These are phyloP conservation scores for Simplicillium aogashimaense DNA, from an alignment of 2,329 filamentous ascomycete species.

Conservation along the genomic window DNA sequence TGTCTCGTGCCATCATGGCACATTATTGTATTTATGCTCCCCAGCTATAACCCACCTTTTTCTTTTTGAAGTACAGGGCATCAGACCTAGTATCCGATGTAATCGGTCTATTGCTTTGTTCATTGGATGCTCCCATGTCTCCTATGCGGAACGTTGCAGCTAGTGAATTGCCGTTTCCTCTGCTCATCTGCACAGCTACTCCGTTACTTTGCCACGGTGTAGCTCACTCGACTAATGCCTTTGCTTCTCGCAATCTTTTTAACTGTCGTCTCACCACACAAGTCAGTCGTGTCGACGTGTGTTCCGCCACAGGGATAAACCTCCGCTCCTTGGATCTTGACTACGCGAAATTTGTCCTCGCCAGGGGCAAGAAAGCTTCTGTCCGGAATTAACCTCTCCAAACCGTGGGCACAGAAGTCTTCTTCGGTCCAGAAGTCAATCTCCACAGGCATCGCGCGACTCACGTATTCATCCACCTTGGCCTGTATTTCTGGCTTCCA, in stretches of 20 bases:
- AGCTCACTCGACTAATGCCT: constrained; percentile 51
- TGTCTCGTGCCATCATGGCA: no score
- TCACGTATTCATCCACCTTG: constrained; percentile 48
- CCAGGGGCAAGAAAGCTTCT: constrained; percentile 30
- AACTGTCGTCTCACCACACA: constrained; percentile 51
- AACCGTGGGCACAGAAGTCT: constrained; percentile 43
- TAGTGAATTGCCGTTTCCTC: background rate
- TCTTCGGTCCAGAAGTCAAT: constrained; percentile 60
- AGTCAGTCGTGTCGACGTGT: constrained; percentile 52
- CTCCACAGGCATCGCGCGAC: constrained; percentile 44
- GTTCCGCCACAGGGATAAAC: constrained; percentile 69
- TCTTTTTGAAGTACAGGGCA: background rate
- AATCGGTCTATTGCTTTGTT: no score
- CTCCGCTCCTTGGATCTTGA: constrained; percentile 58
- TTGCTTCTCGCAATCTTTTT: constrained; percentile 58
- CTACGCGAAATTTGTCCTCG: constrained; percentile 51
- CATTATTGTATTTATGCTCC: no score
- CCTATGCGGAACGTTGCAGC: background rate
- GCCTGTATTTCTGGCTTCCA: constrained; percentile 53
- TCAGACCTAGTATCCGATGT: no score
- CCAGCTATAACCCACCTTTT: no score
- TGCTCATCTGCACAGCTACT: background rate
- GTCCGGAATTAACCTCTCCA: constrained; percentile 47
- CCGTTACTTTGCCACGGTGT: constrained; percentile 12
- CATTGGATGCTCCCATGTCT: no score